A percentile compares a stretch with the other conserved stretches of the same genome.
These are phyloP conservation scores for Metrosideros polymorpha DNA, from an alignment of 441 rosid genomes.

Conservation along the genomic window DNA sequence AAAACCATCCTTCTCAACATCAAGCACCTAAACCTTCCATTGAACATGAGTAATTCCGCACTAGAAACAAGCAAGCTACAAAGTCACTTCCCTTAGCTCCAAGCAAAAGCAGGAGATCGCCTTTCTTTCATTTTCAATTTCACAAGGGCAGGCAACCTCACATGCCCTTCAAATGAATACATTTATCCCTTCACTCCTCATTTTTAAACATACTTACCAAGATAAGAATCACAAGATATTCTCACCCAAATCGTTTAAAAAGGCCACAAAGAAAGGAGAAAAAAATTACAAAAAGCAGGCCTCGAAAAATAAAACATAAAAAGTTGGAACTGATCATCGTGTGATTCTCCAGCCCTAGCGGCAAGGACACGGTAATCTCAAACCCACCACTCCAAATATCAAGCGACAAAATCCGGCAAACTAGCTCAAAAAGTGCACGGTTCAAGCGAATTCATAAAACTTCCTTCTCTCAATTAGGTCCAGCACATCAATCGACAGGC, in stretches of 20 bases:
- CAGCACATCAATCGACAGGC: background rate
- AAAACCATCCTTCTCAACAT: background rate
- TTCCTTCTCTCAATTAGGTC: background rate
- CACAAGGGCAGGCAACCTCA: background rate
- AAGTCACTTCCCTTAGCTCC: background rate
- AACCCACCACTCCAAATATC: background rate
- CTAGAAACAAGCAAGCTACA: background rate
- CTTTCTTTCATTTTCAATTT: background rate
- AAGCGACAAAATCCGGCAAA: background rate
- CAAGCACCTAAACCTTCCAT: background rate
- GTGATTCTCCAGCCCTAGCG: background rate
- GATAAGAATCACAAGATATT: background rate
- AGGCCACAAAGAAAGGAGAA: background rate
- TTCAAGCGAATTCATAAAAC: background rate
- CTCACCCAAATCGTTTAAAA: background rate
- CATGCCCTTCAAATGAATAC: background rate
- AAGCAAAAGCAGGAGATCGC: background rate
- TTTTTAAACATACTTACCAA: background rate
- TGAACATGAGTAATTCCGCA: background rate
- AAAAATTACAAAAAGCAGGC: background rate
- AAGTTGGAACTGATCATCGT: background rate
- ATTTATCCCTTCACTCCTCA: background rate
- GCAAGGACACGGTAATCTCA: background rate
- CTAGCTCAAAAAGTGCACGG: background rate
- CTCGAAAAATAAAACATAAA: background rate